phyloP scores from a whole-genome alignment of 768 basidiomycete genomes.

The Paxillus ammoniavirescens region DNA sequence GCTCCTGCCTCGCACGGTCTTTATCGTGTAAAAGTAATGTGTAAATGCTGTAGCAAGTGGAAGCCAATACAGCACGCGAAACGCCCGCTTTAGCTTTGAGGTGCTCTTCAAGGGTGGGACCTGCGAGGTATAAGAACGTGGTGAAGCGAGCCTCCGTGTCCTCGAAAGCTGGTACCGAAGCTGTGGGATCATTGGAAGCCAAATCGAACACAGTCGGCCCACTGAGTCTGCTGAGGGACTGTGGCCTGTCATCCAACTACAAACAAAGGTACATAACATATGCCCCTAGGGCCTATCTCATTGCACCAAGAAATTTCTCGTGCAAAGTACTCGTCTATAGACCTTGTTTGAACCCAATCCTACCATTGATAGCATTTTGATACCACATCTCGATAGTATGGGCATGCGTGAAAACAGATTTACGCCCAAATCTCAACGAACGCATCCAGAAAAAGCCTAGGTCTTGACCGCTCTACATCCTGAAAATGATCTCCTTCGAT shows the following conservation, averaged over 20 bases:
- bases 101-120: neutral
- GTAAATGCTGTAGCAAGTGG: constrained; percentile 50
- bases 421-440: neutral
- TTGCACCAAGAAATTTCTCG: no score
- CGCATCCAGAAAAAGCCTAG: neutral
- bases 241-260: no score
- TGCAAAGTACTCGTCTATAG: no score
- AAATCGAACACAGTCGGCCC: no score
- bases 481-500: constrained; percentile 40
- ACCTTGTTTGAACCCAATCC: neutral
- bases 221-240: no score
- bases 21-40: constrained; percentile 51
- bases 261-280: no score
- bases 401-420: no score
- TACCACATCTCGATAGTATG: neutral
- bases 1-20: constrained; percentile 58
- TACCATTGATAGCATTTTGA: no score
- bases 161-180: neutral
- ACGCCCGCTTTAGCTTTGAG: neutral
- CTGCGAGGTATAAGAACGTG: neutral
- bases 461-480: constrained; percentile 9
- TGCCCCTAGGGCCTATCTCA: no score
- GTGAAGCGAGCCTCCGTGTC: neutral
- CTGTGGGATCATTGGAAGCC: neutral
- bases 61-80: constrained; percentile 52